phyloP scores from a whole-genome alignment of 805 yeast genomes.

The Wickerhamiella azyma region DNA sequence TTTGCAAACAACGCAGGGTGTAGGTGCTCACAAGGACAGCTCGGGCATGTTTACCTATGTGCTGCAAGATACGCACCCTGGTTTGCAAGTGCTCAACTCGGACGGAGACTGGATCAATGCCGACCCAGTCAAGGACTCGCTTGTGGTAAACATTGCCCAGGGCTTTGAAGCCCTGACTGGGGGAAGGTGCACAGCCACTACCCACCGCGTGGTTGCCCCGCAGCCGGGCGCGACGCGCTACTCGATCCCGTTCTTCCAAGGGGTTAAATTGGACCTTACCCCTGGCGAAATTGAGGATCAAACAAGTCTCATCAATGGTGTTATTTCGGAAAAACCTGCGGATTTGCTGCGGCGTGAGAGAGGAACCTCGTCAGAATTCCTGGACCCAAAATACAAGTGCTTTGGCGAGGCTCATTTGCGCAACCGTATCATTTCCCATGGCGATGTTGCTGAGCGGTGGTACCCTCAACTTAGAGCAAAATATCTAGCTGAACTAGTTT shows the following conservation, averaged over 20 bases:
- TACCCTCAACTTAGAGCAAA: conserved; percentile 26
- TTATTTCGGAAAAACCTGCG: conserved; percentile 20
- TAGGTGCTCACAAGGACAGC: conserved; percentile 51
- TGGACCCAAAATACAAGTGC: conserved; percentile 22
- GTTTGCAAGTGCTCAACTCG: conserved; percentile 42
- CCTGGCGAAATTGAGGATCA: conserved; percentile 21
- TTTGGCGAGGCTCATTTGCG: conserved; percentile 31
- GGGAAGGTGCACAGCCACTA: conserved; percentile 47
- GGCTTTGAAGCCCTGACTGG: conserved; percentile 46
- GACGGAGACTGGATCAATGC: conserved; percentile 46
- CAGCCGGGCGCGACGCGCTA: conserved; percentile 1
- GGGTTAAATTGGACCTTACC: conserved; percentile 25
- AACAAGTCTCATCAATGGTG: conserved; percentile 17
- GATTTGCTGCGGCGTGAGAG: conserved; percentile 19
- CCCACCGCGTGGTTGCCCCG: conserved; percentile 33
- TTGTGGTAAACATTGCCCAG: conserved; percentile 49
- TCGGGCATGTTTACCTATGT: conserved; percentile 48
- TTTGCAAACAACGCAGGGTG: conserved; percentile 30
- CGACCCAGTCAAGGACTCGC: conserved; percentile 34
- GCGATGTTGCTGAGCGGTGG: conserved; percentile 30
- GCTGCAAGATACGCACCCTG: conserved; percentile 40
- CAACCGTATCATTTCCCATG: conserved; percentile 30
- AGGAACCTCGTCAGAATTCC: conserved; percentile 24
- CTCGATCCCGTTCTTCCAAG: conserved; percentile 17
- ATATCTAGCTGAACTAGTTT: conserved; percentile 15